Base-by-base conservation (phyloP, 345 rosid genomes). In the Pseudoturritis turrita region DNA sequence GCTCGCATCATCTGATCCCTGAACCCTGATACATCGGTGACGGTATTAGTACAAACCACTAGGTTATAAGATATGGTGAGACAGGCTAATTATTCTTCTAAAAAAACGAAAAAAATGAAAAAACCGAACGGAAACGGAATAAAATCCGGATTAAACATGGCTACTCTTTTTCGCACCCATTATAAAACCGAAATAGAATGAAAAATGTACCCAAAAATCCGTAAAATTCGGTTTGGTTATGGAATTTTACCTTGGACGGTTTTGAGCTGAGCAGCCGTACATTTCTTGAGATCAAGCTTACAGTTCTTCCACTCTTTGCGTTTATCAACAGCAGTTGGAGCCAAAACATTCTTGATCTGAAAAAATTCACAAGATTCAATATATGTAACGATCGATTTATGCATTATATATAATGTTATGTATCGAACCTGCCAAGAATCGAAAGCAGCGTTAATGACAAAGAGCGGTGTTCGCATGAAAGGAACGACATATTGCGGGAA, bases 391-490 rank as follows among this genome's bases (percentile, higher is more conserved):
- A 10, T 44, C 4, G 11, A 10, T 31, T 22, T 54, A 3, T 43
- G 19, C 9, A 36, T 17, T 10, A 15, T 13, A 23, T 17, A 12
- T 49, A 35, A 53, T 43, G 7, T 3, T n/a, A 40, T 62, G n/a
- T 65, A 25, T 37, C 83, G 31, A 13, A 94, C 97, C 98, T 94
- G 98, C 99, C 99, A 91, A 0, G 88, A 86, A 77, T 91, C 97
- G 58, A 88, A 89, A 12, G 93, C 96, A 4, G 99, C 83, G 80
- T 94, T 94, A 12, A 89, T 73, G 77, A 94, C 76, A 78, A 94
- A 94, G 26, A 94, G 75, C 1, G 99, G 97, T 1, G 96, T 95
- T 59, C 70, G 70, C 73, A 95, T 81, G 72, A 50, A 74, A n/a
- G 67, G 75, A 6, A 77, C 87, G 15, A 87, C 85, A 8, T 91